These are phyloP conservation scores for Pythium volutum DNA, from an alignment of 352 stramenopile genomes.

Conservation along the genomic window DNA sequence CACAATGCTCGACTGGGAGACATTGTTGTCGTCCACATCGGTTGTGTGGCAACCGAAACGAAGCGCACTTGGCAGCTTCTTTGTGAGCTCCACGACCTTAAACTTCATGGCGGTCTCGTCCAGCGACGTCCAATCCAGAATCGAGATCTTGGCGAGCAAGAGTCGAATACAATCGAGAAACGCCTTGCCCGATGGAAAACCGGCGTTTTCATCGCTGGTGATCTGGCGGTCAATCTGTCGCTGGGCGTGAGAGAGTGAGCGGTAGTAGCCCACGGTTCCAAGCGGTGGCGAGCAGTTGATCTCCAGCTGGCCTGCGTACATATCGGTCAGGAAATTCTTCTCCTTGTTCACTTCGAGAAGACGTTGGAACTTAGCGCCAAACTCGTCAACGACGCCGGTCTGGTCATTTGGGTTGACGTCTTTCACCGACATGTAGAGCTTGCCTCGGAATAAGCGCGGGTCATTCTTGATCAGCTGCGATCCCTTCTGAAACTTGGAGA, in stretches of 20 bases:
- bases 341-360: constrained; percentile 47
- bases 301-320: constrained; percentile 53
- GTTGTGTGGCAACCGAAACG: constrained; percentile 38
- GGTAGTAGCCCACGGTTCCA: constrained; percentile 62
- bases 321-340: constrained; percentile 58
- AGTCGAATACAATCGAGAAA: constrained; percentile 71
- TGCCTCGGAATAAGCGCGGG: constrained; percentile 49
- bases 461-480: constrained; percentile 59
- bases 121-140: constrained; percentile 71
- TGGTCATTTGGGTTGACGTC: constrained; percentile 70
- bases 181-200: constrained; percentile 40
- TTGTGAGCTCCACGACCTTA: constrained; percentile 46
- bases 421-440: constrained; percentile 72
- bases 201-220: constrained; percentile 20
- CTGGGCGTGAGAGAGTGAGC: constrained; percentile 42
- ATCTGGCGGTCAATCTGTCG: constrained; percentile 32
- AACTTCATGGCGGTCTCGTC: constrained; percentile 51
- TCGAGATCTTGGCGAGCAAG: constrained; percentile 70
- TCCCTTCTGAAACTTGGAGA: constrained; percentile 66
- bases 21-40: constrained; percentile 23
- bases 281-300: constrained; percentile 74
- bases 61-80: constrained; percentile 43
- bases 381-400: constrained; percentile 44
- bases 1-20: constrained; percentile 15
- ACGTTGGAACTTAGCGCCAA: constrained; percentile 49